phyloP scores from a whole-genome alignment of 2,329 filamentous ascomycete genomes.

The Calonectria henricotiae region DNA sequence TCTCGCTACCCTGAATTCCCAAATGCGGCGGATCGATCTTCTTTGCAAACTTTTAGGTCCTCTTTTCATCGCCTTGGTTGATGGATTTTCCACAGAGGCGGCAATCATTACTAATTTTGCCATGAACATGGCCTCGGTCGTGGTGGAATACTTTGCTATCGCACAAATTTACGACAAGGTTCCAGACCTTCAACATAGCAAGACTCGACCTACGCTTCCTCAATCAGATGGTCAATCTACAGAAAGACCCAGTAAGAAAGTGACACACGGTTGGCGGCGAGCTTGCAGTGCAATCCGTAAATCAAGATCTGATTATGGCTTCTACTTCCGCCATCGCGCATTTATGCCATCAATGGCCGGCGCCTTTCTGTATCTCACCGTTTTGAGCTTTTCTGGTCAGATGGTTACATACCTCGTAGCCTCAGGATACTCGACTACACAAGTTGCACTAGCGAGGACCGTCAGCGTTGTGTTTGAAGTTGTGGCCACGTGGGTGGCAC shows the following conservation, averaged over 20 bases:
- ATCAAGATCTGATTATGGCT: conserved; percentile 37
- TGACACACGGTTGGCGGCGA: background rate
- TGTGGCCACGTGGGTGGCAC: conserved; percentile 72
- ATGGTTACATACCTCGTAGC: conserved; percentile 76
- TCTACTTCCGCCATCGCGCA: conserved; percentile 69
- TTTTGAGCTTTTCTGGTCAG: conserved; percentile 72
- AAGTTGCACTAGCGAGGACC: conserved; percentile 69
- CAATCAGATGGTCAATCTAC: background rate
- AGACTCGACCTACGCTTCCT: conserved; percentile 18
- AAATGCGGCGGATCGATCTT: conserved; percentile 74
- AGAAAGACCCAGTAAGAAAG: background rate
- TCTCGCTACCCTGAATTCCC: conserved; percentile 64
- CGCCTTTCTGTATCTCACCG: conserved; percentile 74
- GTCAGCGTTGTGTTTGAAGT: conserved; percentile 70
- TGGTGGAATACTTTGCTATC: conserved; percentile 69
- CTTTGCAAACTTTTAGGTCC: conserved; percentile 73
- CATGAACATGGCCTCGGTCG: conserved; percentile 65
- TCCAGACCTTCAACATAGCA: conserved; percentile 40
- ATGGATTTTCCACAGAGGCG: conserved; percentile 62
- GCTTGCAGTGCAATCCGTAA: conserved; percentile 5
- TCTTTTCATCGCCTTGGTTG: conserved; percentile 68
- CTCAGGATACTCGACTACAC: conserved; percentile 64
- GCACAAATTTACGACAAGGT: conserved; percentile 47
- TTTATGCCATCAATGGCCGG: conserved; percentile 74
- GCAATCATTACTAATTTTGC: conserved; percentile 66